Evolutionary conservation across 2,329 filamentous ascomycete species (phyloP), one percentile per base, ranked within the genome.

Genomic region (Cylindrodendrum hubeiense): DNA sequence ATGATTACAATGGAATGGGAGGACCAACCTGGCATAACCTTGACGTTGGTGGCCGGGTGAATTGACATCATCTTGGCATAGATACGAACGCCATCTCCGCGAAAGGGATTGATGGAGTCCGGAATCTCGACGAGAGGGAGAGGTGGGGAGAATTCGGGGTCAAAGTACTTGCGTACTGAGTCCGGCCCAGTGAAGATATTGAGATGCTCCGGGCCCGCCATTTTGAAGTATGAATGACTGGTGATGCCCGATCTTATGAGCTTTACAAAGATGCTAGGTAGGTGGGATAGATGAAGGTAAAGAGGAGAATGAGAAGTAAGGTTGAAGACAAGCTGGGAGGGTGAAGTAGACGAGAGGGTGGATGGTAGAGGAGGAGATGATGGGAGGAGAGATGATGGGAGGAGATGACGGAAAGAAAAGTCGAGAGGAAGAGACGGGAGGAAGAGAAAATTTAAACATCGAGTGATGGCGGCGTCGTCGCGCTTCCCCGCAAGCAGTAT

Each of bases 11-110:
- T 22, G 9, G 10, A 8, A 19, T 41, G 24, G 22, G 21, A 24
- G 28, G 8, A 71, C 73, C 19, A 74, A 85, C 84, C 85, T 71
- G 88, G 88, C 77, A 90, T 82, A 19, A 86, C 83, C 72, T 90
- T 90, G 68, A 90, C 86, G 55, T 90, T 90, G 62, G 89, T 86
- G 13, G 87, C 86, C 1, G 88, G 88, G 65, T 87, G 85, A 79
- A 85, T 85, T 3, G 86, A 87, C 83, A 90, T 86, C 85, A 90
- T 87, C 76, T 90, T 90, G 34, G 88, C 88, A 66, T 89, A 90
- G 65, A 90, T 89, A 22, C 86, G 84, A 3, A 90, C 85, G 1
- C 86, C 85, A 83, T 90, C 84, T 21, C 81, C 67, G 52, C 83
- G 79, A 67, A 84, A 88, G 0, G 87, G 87, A 65, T 90, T 90